A percentile compares a stretch with the other conserved stretches of the same genome.
Evolutionary conservation across 805 yeast species (phyloP).

Genomic region (Suhomyces canberraensis): DNA sequence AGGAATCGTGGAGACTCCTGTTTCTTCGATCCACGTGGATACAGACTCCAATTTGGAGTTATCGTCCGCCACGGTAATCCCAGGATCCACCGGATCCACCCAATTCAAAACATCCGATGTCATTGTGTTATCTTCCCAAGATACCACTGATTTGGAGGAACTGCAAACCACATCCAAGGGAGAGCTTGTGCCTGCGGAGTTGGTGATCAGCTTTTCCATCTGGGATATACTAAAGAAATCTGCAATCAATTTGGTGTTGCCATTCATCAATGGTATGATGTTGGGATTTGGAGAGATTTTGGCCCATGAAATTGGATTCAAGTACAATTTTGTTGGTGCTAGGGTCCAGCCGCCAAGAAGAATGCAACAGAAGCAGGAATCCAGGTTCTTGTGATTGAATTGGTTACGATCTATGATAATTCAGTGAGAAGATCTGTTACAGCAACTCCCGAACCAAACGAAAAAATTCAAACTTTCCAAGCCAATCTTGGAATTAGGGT

Average conservation of each 20-base stretch:
- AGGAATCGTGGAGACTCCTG: neutral
- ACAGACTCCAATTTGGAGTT: neutral
- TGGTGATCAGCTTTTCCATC: slow-evolving; percentile 17
- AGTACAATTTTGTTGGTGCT: slow-evolving; percentile 72
- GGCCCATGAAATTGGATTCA: slow-evolving; percentile 89
- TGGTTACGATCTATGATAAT: too few relatives aligned
- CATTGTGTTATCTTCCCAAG: neutral
- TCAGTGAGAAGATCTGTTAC: too few relatives aligned
- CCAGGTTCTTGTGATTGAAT: slow-evolving; percentile 2
- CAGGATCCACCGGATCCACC: neutral
- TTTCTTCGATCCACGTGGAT: too few relatives aligned
- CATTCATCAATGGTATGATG: slow-evolving; percentile 92
- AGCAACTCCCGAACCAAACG: too few relatives aligned
- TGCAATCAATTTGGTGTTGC: slow-evolving; percentile 74
- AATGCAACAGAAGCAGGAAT: slow-evolving; percentile 18
- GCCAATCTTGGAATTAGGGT: too few relatives aligned
- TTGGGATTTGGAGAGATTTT: slow-evolving; percentile 92
- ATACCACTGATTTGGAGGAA: neutral
- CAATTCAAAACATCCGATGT: neutral
- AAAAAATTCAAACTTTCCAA: too few relatives aligned
- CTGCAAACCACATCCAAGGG: neutral
- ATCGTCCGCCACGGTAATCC: neutral
- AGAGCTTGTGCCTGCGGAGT: neutral
- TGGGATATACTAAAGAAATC: slow-evolving; percentile 46
- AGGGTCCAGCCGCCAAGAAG: slow-evolving; percentile 46